Conservation (phyloP, 768 basidiomycete genomes). For the Mycena metata region DNA sequence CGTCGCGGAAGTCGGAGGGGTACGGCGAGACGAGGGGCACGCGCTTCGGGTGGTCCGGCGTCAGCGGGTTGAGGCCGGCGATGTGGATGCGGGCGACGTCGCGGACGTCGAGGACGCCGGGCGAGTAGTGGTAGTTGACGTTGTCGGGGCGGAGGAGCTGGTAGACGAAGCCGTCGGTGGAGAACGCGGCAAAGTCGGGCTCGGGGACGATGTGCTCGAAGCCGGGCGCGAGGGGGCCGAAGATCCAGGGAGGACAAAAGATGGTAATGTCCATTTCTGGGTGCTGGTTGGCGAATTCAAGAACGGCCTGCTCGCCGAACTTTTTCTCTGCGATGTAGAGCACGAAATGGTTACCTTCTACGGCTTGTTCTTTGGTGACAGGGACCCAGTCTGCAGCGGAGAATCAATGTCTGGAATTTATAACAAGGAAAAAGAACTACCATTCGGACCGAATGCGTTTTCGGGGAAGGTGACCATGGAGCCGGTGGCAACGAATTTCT, state of each 20-base stretch:
- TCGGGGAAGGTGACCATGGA: constrained; percentile 35
- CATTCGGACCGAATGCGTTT: constrained; percentile 17
- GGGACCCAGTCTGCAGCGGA: constrained; percentile 26
- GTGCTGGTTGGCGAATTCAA: constrained; percentile 31
- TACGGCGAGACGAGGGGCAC: constrained; percentile 25
- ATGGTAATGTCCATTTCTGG: constrained; percentile 38
- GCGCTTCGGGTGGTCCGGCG: constrained; percentile 27
- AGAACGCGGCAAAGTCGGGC: constrained; percentile 32
- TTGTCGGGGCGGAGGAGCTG: constrained; percentile 28
- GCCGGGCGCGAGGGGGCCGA: constrained; percentile 44
- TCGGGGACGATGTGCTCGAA: constrained; percentile 37
- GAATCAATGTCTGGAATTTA: background rate
- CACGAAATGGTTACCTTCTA: constrained; percentile 17
- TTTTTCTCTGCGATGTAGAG: constrained; percentile 33
- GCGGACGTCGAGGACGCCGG: constrained; percentile 36
- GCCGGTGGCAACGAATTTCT: constrained; percentile 41
- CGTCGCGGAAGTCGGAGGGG: constrained; percentile 23
- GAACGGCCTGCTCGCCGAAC: constrained; percentile 29
- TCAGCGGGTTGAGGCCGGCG: constrained; percentile 29
- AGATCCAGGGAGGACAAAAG: constrained; percentile 42
- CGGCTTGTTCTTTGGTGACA: constrained; percentile 32
- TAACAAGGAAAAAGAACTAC: constrained; percentile 2
- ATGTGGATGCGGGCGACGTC: constrained; percentile 40
- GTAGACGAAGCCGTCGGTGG: constrained; percentile 35
- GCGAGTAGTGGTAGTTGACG: constrained; percentile 24